Conservation (phyloP, 257 asterid species). For the Fraxinus pennsylvanica region DNA sequence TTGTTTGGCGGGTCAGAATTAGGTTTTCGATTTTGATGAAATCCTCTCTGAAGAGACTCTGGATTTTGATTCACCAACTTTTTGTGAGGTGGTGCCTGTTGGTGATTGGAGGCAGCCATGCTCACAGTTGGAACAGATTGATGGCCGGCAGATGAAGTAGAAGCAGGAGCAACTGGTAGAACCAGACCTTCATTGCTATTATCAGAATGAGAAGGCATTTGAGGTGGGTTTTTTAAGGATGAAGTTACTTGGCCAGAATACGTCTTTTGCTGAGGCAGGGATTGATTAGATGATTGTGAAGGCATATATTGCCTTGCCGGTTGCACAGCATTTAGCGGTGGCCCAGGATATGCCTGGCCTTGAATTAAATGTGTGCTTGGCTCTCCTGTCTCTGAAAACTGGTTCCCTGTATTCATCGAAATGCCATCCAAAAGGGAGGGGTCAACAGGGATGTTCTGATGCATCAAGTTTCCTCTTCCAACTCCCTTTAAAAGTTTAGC, state of each 20-base stretch:
- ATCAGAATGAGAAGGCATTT: constrained; percentile 47
- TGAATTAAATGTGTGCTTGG: constrained; percentile 45
- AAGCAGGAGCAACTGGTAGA: constrained; percentile 43
- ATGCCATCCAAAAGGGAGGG: constrained; percentile 56
- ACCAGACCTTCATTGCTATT: constrained; percentile 47
- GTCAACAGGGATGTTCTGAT: constrained; percentile 54
- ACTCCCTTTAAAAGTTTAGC: constrained; percentile 69
- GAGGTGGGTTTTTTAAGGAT: constrained; percentile 50
- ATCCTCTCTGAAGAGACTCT: constrained; percentile 46
- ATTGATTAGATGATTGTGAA: constrained; percentile 54
- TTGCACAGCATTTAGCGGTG: constrained; percentile 44
- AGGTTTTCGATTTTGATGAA: constrained; percentile 48
- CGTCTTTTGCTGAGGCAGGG: constrained; percentile 57
- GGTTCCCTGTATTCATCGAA: constrained; percentile 49
- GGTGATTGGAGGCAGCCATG: constrained; percentile 51
- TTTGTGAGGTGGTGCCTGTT: constrained; percentile 47
- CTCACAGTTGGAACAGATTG: constrained; percentile 50
- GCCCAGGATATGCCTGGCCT: constrained; percentile 51
- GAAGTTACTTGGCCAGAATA: constrained; percentile 51
- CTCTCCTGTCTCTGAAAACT: constrained; percentile 51
- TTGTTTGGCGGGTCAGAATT: constrained; percentile 41
- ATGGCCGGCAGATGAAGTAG: constrained; percentile 40
- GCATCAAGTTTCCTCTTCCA: constrained; percentile 61
- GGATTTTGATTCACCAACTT: constrained; percentile 56
- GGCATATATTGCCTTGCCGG: constrained; percentile 46